phyloP scores from a whole-genome alignment of 1,284 basidiomycete genomes.

The Porphyrellus sp. region DNA sequence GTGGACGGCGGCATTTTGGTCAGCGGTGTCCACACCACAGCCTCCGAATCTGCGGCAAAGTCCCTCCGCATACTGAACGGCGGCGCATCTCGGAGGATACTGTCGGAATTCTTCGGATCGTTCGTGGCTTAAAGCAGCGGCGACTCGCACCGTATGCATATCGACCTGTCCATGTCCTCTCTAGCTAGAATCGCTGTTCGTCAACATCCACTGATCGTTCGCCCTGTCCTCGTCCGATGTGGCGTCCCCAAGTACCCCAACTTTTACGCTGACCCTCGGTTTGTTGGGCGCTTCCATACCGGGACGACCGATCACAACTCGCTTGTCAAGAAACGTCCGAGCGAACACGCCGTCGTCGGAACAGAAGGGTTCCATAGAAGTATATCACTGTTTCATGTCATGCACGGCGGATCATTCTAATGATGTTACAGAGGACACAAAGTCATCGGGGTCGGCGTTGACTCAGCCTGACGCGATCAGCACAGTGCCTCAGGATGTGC shows the following conservation, averaged over 20 bases:
- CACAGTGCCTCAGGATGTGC: constrained; percentile 48
- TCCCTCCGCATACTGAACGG: background rate
- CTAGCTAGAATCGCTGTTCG: constrained; percentile 16
- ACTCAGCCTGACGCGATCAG: constrained; percentile 36
- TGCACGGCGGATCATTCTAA: background rate
- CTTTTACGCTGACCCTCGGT: constrained; percentile 1
- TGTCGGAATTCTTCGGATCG: constrained; percentile 27
- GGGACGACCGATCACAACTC: constrained; percentile 22
- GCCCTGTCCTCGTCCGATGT: constrained; percentile 13
- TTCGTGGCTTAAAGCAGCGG: constrained; percentile 22
- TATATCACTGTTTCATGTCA: constrained; percentile 5
- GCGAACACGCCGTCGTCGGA: constrained; percentile 25
- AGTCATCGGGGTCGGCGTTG: constrained; percentile 15
- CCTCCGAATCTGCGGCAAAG: background rate
- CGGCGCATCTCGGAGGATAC: constrained; percentile 28
- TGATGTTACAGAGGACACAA: constrained; percentile 28
- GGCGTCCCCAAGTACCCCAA: constrained; percentile 1
- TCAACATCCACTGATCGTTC: constrained; percentile 6
- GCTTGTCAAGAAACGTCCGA: constrained; percentile 24
- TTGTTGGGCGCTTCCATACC: constrained; percentile 26
- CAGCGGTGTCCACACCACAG: background rate
- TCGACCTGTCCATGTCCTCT: constrained; percentile 25
- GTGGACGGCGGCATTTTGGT: background rate
- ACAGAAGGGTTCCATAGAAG: constrained; percentile 33
- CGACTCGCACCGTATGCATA: background rate